A percentile compares a stretch with the other conserved stretches of the same genome.
These are phyloP conservation scores for Laetiporus sulphureus DNA, from an alignment of 1,284 basidiomycete species.

Conservation along the genomic window DNA sequence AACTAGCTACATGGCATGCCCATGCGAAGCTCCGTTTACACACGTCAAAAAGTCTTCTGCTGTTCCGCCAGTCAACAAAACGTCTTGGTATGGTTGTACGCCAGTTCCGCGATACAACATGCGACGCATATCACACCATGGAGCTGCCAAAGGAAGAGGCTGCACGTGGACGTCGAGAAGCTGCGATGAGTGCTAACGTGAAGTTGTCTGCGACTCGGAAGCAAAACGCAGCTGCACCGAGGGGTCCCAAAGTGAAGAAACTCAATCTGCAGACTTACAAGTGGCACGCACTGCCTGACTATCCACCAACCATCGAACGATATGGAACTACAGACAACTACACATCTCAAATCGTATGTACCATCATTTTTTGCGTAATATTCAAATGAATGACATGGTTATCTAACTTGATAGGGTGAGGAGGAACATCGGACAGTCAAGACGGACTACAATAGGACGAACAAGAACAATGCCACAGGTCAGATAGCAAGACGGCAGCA, in stretches of 20 bases:
- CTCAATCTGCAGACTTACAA: slow-evolving; percentile 12
- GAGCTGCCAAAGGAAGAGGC: slow-evolving; percentile 21
- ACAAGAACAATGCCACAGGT: slow-evolving; percentile 19
- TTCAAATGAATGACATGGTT: background rate
- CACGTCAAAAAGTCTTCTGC: slow-evolving; percentile 14
- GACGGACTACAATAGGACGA: slow-evolving; percentile 23
- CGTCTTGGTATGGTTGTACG: slow-evolving; percentile 14
- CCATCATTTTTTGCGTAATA: background rate
- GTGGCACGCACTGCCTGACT: slow-evolving; percentile 15
- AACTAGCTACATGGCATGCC: slow-evolving; percentile 22
- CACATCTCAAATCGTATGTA: slow-evolving; percentile 24
- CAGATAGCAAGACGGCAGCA: slow-evolving; percentile 22
- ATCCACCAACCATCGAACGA: slow-evolving; percentile 20
- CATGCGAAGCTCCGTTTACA: slow-evolving; percentile 26
- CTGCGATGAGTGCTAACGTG: slow-evolving; percentile 2
- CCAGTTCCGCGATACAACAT: slow-evolving; percentile 14
- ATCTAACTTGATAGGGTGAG: too few species aligned
- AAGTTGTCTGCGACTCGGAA: too few species aligned
- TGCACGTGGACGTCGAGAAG: slow-evolving; percentile 12
- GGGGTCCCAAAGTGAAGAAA: background rate
- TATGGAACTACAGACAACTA: slow-evolving; percentile 31
- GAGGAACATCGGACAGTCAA: slow-evolving; percentile 29
- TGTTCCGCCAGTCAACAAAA: slow-evolving; percentile 13
- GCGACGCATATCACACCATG: slow-evolving; percentile 10
- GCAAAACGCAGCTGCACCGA: background rate